Percentiles rank a stretch among this genome's conserved stretches.
Evolutionary conservation across 148 eudicot species (phyloP).

Genomic region (Fagopyrum homotropicum): DNA sequence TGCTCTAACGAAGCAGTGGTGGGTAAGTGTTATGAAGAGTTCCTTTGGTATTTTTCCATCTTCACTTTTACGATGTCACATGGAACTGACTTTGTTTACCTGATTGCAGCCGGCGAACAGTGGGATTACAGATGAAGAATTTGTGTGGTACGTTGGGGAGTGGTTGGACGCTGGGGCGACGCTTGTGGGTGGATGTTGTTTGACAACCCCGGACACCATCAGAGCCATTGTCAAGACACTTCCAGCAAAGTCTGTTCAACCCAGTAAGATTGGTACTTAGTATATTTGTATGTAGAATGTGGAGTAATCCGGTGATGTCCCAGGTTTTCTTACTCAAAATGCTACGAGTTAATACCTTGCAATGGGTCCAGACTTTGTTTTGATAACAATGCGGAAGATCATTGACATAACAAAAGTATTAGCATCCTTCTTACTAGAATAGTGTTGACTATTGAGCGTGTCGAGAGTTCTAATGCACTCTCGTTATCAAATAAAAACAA

Average conservation of each 20-base stretch:
- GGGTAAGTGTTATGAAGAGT: slow-evolving; percentile 29
- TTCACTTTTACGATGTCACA: too few species aligned
- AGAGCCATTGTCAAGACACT: slow-evolving; percentile 39
- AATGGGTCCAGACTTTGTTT: too few species aligned
- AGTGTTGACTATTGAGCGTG: too few species aligned
- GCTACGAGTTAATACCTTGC: too few species aligned
- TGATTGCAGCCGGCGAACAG: slow-evolving; percentile 27
- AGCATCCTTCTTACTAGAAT: too few species aligned
- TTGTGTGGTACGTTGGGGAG: slow-evolving; percentile 58
- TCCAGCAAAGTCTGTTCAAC: background rate
- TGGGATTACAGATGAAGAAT: slow-evolving; percentile 44
- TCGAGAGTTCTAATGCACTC: too few species aligned
- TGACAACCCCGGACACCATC: slow-evolving; percentile 68
- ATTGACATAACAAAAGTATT: too few species aligned
- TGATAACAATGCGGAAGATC: too few species aligned
- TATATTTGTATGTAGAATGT: too few species aligned
- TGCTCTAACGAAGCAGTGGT: slow-evolving; percentile 43
- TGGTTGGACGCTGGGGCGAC: slow-evolving; percentile 66
- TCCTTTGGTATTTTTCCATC: background rate
- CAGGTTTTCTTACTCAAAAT: too few species aligned
- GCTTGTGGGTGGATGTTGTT: slow-evolving; percentile 72
- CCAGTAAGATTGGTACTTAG: background rate
- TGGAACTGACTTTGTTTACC: background rate
- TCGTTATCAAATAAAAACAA: too few species aligned
- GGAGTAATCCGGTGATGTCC: too few species aligned